phyloP scores from a whole-genome alignment of 1,284 basidiomycete species.

The Bjerkandera adusta region DNA sequence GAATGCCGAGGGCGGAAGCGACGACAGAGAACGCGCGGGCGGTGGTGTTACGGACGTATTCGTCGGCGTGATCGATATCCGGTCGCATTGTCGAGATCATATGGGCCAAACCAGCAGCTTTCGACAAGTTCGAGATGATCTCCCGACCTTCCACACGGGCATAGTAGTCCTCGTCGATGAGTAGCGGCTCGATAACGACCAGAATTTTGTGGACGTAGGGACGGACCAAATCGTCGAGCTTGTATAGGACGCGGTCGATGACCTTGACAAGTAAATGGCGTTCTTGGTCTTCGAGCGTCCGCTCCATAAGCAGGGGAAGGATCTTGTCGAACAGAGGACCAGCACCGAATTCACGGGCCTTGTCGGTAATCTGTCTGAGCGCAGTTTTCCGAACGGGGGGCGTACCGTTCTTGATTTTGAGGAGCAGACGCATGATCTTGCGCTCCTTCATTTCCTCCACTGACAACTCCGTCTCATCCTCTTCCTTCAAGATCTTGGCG shows the following conservation, averaged over 20 bases:
- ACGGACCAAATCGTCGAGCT: conserved; percentile 97
- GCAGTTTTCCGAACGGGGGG: conserved; percentile 98
- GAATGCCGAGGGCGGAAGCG: conserved; percentile 97
- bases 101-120: conserved; percentile 97
- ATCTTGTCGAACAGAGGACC: conserved; percentile 99
- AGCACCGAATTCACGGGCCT: conserved; percentile 97
- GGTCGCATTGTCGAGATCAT: conserved; percentile 99
- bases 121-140: conserved; percentile 98
- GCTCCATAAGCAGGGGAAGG: conserved; percentile 97
- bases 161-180: conserved; percentile 99
- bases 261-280: conserved; percentile 98
- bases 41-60: conserved; percentile 99
- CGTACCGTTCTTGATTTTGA: conserved; percentile 99
- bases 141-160: conserved; percentile 99
- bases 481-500: conserved; percentile 92
- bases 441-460: conserved; percentile 99
- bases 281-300: conserved; percentile 98
- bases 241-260: conserved; percentile 98
- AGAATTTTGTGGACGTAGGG: conserved; percentile 99
- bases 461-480: conserved; percentile 92
- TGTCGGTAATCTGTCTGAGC: conserved; percentile 98
- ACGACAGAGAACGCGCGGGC: conserved; percentile 99
- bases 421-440: conserved; percentile 98
- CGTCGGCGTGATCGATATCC: conserved; percentile 99
- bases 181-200: conserved; percentile 97